Evolutionary conservation across 1,284 basidiomycete genomes (phyloP), one percentile per base, ranked within the genome.

Genomic region (Schizophyllum amplum): DNA sequence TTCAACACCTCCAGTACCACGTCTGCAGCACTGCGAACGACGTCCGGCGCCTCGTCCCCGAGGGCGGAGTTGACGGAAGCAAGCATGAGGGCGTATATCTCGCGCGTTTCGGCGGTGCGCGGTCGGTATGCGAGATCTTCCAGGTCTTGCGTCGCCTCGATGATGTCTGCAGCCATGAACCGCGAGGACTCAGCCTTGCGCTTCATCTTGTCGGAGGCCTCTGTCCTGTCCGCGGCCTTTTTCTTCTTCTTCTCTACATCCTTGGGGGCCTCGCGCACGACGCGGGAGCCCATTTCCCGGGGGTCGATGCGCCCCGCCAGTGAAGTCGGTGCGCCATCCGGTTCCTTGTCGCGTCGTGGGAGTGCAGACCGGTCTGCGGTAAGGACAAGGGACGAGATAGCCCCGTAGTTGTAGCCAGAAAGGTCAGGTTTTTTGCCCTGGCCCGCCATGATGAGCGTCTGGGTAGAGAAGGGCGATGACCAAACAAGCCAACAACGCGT

Each of bases 241-340:
- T 89, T 90, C 79, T 94, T 94, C 81, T 94, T 96, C 83, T 96
- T 96, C 55, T 94, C 91, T n/a, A 96, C 68, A 67, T 98, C 92
- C 68, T 94, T 94, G 46, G 94, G 91, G 0, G 82, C 83, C 63
- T 93, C 84, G 33, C 92, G 82, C 61, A 86, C 76, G 25, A 92
- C 93, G 22, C 94, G 85, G 50, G 93, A 92, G 52, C 96, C 96
- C 97, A 99, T 99, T 62, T 95, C 89, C 62, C 81, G 83, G 7
- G 87, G 83, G 76, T 94, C 87, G 63, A 99, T 98, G 47, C 91
- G 84, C 26, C 97, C 97, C 47, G 86, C 87, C 25, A 99, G 85
- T 13, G 94, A 87, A 56, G 96, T 97, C 17, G 94, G 92, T 46
- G 94, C 92, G 60, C 96, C 96, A 74, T 96, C 94, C 17, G 96